phyloP scores from a whole-genome alignment of 2,329 filamentous ascomycete species.

The Fusarium palustre region DNA sequence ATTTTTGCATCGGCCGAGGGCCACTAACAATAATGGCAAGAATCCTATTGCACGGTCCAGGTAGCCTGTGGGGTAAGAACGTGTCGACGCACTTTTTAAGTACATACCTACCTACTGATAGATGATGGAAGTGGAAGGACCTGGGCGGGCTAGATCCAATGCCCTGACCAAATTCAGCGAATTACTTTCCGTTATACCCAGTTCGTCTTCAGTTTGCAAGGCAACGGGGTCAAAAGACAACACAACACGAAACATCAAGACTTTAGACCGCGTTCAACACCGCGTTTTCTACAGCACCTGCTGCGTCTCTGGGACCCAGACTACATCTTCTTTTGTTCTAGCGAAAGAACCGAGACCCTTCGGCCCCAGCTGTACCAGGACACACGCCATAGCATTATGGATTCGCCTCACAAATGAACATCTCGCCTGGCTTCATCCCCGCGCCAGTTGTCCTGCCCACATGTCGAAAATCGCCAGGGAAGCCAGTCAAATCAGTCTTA shows the following conservation, averaged over 20 bases:
- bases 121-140: constrained; percentile 14
- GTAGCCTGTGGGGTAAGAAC: constrained; percentile 41
- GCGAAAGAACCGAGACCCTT: constrained; percentile 6
- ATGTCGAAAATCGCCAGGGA: constrained; percentile 19
- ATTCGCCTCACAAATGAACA: constrained; percentile 34
- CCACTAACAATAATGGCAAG: constrained; percentile 41
- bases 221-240: constrained; percentile 21
- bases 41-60: constrained; percentile 45
- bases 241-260: constrained; percentile 31
- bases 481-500: constrained; percentile 5
- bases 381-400: constrained; percentile 27
- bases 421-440: constrained; percentile 40
- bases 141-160: constrained; percentile 7
- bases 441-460: constrained; percentile 23
- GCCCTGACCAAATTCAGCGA: constrained; percentile 19
- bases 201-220: constrained; percentile 13
- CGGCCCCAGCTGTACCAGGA: constrained; percentile 16
- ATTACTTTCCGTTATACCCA: constrained; percentile 8
- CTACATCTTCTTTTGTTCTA: constrained; percentile 23
- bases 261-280: constrained; percentile 17
- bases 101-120: no score
- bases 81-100: constrained; percentile 25
- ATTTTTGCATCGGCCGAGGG: constrained; percentile 44
- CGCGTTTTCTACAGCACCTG: constrained; percentile 15
- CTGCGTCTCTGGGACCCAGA: constrained; percentile 20